phyloP scores from a whole-genome alignment of 495 filamentous ascomycete genomes.

The Antarctomyces pellizariae region DNA sequence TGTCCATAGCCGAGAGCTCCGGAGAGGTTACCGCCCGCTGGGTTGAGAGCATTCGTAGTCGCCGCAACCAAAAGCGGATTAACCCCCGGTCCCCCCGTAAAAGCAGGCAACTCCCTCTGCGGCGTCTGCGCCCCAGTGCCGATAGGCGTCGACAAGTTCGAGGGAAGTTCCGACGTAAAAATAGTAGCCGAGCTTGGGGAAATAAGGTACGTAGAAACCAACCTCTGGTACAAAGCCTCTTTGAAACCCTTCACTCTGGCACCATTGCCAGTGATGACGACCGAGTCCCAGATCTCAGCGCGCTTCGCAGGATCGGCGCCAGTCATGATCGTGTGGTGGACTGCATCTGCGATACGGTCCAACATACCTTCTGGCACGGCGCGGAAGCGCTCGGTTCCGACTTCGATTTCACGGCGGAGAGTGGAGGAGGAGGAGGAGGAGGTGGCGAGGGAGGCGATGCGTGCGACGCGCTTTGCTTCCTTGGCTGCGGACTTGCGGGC shows the following conservation, averaged over 20 bases:
- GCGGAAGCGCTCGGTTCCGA: constrained; percentile 72
- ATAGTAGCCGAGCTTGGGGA: constrained; percentile 81
- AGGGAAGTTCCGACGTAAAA: constrained; percentile 88
- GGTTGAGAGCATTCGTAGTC: constrained; percentile 42
- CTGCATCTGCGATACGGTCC: constrained; percentile 53
- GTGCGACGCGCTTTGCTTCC: constrained; percentile 20
- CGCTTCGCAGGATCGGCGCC: constrained; percentile 62
- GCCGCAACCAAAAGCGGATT: constrained; percentile 87
- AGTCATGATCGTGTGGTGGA: constrained; percentile 57
- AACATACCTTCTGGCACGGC: constrained; percentile 52
- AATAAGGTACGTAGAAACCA: constrained; percentile 65
- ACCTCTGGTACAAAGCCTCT: constrained; percentile 57
- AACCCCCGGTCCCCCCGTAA: constrained; percentile 31
- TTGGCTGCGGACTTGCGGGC: constrained; percentile 7
- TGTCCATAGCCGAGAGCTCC: constrained; percentile 3
- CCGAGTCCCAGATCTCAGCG: constrained; percentile 66
- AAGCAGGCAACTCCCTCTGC: constrained; percentile 32
- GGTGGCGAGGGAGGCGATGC: too few relatives aligned
- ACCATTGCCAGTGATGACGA: constrained; percentile 78
- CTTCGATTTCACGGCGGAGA: constrained; percentile 54
- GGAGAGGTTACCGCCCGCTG: constrained; percentile 7
- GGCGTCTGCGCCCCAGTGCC: constrained; percentile 88
- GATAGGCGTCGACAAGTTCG: constrained; percentile 66
- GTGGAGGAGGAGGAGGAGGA: too few relatives aligned
- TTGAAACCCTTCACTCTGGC: constrained; percentile 71